Evolutionary conservation across 352 stramenopile genomes (phyloP).

Genomic region (Globisporangium parvum): DNA sequence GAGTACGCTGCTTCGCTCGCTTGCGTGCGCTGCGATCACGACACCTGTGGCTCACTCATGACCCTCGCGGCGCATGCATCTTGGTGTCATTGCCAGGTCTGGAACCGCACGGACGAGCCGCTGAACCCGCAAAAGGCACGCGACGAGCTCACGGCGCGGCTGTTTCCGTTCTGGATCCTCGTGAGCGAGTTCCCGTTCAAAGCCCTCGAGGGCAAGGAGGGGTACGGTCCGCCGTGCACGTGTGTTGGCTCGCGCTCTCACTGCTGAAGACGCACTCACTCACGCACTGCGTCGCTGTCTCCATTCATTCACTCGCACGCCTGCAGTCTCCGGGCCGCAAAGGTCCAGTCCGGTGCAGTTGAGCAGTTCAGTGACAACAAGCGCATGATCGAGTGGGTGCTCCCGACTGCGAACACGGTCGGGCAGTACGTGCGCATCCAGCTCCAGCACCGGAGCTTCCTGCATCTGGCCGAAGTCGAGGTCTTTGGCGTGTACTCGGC

Average conservation of each 20-base stretch:
- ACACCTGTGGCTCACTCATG: neutral
- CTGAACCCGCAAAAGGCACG: slow-evolving; percentile 61
- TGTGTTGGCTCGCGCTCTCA: neutral
- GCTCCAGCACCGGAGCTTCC: slow-evolving; percentile 82
- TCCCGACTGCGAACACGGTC: slow-evolving; percentile 78
- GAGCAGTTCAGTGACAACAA: slow-evolving; percentile 71
- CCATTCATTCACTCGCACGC: neutral
- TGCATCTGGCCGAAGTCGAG: slow-evolving; percentile 89
- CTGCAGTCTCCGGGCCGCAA: slow-evolving; percentile 67
- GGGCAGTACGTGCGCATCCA: slow-evolving; percentile 86
- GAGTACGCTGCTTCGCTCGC: slow-evolving; percentile 21
- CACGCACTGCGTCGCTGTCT: no score
- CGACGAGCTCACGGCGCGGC: slow-evolving; percentile 68
- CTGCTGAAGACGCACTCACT: no score
- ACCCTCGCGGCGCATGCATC: no score
- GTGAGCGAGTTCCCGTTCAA: slow-evolving; percentile 87
- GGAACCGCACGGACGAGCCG: slow-evolving; percentile 90
- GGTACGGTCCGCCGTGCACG: slow-evolving; percentile 12
- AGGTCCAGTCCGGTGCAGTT: slow-evolving; percentile 74
- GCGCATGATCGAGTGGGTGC: slow-evolving; percentile 84
- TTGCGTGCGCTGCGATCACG: neutral
- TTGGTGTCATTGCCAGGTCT: slow-evolving; percentile 29
- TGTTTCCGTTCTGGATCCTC: slow-evolving; percentile 93
- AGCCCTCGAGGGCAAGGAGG: slow-evolving; percentile 69
- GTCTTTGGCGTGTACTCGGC: slow-evolving; percentile 89